phyloP scores from a whole-genome alignment of 352 stramenopile species.

The Phytophthora hibernalis region DNA sequence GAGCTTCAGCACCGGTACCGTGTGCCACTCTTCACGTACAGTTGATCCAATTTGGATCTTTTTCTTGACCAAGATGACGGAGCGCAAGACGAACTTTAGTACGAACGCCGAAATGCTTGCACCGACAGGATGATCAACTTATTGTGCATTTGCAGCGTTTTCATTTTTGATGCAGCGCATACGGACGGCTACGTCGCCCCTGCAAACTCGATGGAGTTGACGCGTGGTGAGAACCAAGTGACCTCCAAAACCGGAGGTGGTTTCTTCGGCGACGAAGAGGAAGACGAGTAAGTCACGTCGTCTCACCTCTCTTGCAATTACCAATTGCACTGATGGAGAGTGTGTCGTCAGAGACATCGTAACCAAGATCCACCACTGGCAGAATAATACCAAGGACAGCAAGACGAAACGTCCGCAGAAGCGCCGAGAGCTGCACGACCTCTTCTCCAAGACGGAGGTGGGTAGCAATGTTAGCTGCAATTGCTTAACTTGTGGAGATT shows the following conservation, averaged over 20 bases:
- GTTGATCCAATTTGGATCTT: conserved; percentile 26
- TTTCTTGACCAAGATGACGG: conserved; percentile 9
- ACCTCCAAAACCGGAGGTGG: conserved; percentile 1
- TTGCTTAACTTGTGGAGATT: conserved; percentile 2
- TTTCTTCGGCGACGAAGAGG: conserved; percentile 42
- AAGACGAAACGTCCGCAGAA: conserved; percentile 19
- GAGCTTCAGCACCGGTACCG: conserved; percentile 14
- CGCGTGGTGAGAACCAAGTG: conserved; percentile 1
- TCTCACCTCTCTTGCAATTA: not conserved
- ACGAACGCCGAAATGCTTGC: not conserved
- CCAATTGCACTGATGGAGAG: not conserved
- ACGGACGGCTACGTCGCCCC: conserved; percentile 36
- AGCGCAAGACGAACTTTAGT: conserved; percentile 26
- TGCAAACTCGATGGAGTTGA: conserved; percentile 8
- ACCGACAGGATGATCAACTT: not conserved
- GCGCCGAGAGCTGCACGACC: conserved; percentile 2
- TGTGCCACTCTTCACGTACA: conserved; percentile 17
- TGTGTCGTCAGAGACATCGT: conserved; percentile 31
- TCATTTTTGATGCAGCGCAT: conserved; percentile 48
- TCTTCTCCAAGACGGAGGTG: conserved; percentile 17
- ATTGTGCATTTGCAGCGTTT: conserved; percentile 28
- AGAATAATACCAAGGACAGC: conserved; percentile 7
- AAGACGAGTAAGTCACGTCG: conserved; percentile 28
- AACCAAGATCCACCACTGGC: conserved; percentile 29
- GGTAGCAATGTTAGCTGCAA: not conserved